These are phyloP conservation scores for Coprinopsis sp. DNA, from an alignment of 768 basidiomycete genomes.

Conservation along the genomic window DNA sequence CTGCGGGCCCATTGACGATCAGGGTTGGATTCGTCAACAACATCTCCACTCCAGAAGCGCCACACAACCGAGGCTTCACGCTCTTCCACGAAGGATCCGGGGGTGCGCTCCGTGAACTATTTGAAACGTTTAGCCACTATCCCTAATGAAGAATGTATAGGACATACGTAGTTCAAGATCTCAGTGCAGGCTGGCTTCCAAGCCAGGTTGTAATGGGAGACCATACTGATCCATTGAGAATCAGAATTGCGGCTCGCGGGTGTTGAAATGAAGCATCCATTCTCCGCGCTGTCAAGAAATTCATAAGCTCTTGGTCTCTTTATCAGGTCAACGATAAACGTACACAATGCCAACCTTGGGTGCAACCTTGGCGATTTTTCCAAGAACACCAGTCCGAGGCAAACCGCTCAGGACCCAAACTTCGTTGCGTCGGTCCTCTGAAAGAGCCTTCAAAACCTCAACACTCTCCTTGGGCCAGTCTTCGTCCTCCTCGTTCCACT, in stretches of 20 bases:
- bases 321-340: slow-evolving; percentile 23
- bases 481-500: slow-evolving; percentile 17
- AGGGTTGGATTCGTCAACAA: slow-evolving; percentile 36
- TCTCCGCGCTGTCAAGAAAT: slow-evolving; percentile 59
- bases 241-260: slow-evolving; percentile 18
- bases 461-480: slow-evolving; percentile 35
- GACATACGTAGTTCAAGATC: slow-evolving; percentile 76
- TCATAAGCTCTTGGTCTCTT: not conserved
- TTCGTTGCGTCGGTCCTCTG: slow-evolving; percentile 63
- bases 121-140: slow-evolving; percentile 1
- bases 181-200: slow-evolving; percentile 83
- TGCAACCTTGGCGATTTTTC: slow-evolving; percentile 53
- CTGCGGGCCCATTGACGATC: slow-evolving; percentile 80
- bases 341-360: slow-evolving; percentile 75
- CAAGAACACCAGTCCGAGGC: slow-evolving; percentile 57
- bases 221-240: slow-evolving; percentile 73
- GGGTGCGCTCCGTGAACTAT: slow-evolving; percentile 86
- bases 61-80: slow-evolving; percentile 79
- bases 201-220: slow-evolving; percentile 68
- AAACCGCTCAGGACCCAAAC: slow-evolving; percentile 83
- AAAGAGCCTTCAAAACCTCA: slow-evolving; percentile 49
- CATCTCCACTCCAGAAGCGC: slow-evolving; percentile 71
- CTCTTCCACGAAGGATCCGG: slow-evolving; percentile 80
- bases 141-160: slow-evolving; percentile 1
- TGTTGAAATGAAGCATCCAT: slow-evolving; percentile 80